Evolutionary conservation across 2,329 filamentous ascomycete species (phyloP).

Genomic region (Dactylonectria macrodidyma): DNA sequence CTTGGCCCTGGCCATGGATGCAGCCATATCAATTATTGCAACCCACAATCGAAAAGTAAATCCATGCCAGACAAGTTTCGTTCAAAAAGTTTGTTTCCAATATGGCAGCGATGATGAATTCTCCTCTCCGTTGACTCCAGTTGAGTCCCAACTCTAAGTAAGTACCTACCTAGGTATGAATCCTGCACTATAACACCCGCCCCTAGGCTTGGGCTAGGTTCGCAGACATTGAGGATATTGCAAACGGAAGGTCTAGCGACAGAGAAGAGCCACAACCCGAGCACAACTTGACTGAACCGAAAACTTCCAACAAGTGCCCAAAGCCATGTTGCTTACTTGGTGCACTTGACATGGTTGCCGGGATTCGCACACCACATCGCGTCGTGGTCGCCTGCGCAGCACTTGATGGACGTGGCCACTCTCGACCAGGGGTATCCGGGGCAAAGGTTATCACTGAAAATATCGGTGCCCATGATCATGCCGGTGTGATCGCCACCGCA

Average conservation of each 20-base stretch:
- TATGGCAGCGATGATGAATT: no score
- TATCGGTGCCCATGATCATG: conserved; percentile 26
- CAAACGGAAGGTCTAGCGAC: background rate
- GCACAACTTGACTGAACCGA: background rate
- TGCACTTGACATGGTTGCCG: conserved; percentile 19
- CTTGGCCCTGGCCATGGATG: no score
- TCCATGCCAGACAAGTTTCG: no score
- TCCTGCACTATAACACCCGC: no score
- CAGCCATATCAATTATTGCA: no score
- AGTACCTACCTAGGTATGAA: no score
- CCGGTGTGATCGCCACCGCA: conserved; percentile 35
- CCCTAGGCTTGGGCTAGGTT: no score
- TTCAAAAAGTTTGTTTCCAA: no score
- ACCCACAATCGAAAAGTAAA: no score
- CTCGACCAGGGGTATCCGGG: conserved; percentile 22
- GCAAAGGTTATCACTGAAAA: conserved; percentile 26
- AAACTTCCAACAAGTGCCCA: background rate
- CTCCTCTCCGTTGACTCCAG: no score
- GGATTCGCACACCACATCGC: conserved; percentile 32
- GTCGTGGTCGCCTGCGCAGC: conserved; percentile 31
- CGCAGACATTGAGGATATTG: background rate
- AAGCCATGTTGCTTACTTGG: conserved; percentile 4
- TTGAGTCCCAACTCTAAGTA: no score
- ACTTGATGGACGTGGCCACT: conserved; percentile 31
- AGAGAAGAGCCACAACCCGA: no score